Percentiles rank a stretch among this genome's conserved stretches.
Conservation (phyloP, 1,284 basidiomycete species). For the Stygiomarasmius scandens region DNA sequence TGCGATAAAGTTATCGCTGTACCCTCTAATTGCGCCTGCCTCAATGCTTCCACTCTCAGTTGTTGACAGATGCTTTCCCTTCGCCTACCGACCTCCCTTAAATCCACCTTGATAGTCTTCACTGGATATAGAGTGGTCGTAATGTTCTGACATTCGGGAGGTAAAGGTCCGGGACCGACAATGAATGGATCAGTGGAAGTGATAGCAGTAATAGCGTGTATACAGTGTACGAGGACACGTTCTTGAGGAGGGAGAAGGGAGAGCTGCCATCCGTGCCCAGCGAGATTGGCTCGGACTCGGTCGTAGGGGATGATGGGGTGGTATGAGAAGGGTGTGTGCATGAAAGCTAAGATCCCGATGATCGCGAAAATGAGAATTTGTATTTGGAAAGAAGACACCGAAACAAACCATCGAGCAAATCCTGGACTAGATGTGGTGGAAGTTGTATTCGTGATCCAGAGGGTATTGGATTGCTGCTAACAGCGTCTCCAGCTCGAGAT, state of each 20-base stretch:
- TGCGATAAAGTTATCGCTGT: slow-evolving; percentile 1
- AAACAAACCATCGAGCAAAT: slow-evolving; percentile 2
- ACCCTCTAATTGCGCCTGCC: slow-evolving; percentile 2
- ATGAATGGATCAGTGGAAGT: slow-evolving; percentile 3
- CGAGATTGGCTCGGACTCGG: not conserved
- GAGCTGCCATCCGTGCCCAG: not conserved
- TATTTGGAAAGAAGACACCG: not conserved
- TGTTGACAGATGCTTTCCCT: slow-evolving; percentile 5
- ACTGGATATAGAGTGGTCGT: not conserved
- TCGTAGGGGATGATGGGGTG: slow-evolving; percentile 1
- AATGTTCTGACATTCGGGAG: not conserved
- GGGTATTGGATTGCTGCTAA: not conserved
- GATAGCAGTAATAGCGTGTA: slow-evolving; percentile 3
- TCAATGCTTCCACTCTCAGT: slow-evolving; percentile 8
- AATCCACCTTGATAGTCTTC: slow-evolving; percentile 1
- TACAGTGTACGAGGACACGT: slow-evolving; percentile 6
- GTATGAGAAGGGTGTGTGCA: not conserved
- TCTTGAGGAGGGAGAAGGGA: slow-evolving; percentile 3
- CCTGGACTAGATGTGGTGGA: slow-evolving; percentile 1
- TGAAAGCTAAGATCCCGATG: not conserved
- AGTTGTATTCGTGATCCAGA: slow-evolving; percentile 3
- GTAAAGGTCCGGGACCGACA: not conserved
- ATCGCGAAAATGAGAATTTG: too few species aligned
- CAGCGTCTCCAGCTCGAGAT: not conserved
- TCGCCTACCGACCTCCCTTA: slow-evolving; percentile 1